Base-by-base conservation (phyloP, 1,284 basidiomycete species). In the Rhodotorula sp. region DNA sequence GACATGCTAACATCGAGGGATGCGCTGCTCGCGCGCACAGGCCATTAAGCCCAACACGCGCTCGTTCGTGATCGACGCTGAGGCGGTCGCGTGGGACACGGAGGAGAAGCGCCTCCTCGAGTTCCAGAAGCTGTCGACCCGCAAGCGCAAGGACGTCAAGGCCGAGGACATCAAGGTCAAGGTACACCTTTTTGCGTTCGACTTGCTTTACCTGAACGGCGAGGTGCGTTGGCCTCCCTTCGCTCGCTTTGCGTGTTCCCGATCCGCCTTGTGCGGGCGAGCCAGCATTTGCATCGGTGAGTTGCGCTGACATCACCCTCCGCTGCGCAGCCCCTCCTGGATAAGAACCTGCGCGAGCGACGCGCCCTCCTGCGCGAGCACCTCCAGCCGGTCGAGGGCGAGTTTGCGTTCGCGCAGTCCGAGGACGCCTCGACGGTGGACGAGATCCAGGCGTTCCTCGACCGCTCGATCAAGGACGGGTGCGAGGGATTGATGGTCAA, bases 401-500 rank as follows among this genome's bases (percentile, higher is more conserved):
- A 99, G 81, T 99, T 99, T 76, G 88, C 88, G 61, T 98, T 94
- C 80, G 97, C 97, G 21, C 92, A 89, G 78, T 89, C 90, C 7
- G 92, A 92, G 2, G 97, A 99, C 80, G 87, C 90, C 37, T 89
- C 92, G 69, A 92, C 90, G 13, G 90, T 89, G 0, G 97, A 99
- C 58, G 94, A 98, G 79, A 98, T 99, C 66, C 94, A 97, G 80
- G 82, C 87, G 0, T 98, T 99, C 85, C 84, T 99, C 27, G 97
- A 99, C 79, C 91, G 94, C 77, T 95, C 92, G 81, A 92, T 99
- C 76, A 96, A 94, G 80, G 94, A 97, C 80, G 94, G 96, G 1
- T 99, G 97, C 82, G 97, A 99, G 82, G 97, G 97, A 6, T 86
- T 99, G 61, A 97, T 99, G 97, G 94, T 99, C 73, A 99, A 99